Conservation (phyloP, 371 early-diverging fungal species). For the Scutellospora calospora region DNA sequence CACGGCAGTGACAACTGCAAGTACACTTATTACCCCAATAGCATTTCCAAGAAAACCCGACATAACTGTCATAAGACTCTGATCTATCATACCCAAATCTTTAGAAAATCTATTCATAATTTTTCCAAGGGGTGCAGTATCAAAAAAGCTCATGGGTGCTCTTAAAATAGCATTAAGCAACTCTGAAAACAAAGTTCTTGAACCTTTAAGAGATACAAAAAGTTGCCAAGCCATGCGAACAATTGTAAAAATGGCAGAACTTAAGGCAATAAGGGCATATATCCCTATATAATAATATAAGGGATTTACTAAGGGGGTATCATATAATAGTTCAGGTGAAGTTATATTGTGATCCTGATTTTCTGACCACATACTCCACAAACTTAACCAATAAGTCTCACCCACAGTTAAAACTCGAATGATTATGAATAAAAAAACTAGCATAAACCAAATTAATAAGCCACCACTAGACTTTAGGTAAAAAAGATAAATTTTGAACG, state of each 20-base stretch:
- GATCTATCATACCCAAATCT: slow-evolving; percentile 80
- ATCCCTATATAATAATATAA: slow-evolving; percentile 52
- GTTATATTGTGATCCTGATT: background rate
- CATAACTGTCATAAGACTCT: slow-evolving; percentile 54
- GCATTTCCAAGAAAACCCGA: slow-evolving; percentile 63
- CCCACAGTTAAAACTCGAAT: slow-evolving; percentile 60
- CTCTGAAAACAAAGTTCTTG: slow-evolving; percentile 63
- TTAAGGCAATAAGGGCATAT: slow-evolving; percentile 55
- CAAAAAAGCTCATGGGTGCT: slow-evolving; percentile 86
- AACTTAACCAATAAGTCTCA: slow-evolving; percentile 65
- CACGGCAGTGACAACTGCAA: slow-evolving; percentile 67
- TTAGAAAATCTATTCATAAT: slow-evolving; percentile 91
- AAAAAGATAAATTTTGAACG: slow-evolving; percentile 57
- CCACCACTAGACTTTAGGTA: slow-evolving; percentile 62
- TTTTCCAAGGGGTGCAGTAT: slow-evolving; percentile 91
- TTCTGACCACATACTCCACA: slow-evolving; percentile 61
- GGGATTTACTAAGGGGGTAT: slow-evolving; percentile 36
- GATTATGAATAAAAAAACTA: slow-evolving; percentile 54
- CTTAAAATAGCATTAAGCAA: slow-evolving; percentile 68
- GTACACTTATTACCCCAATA: slow-evolving; percentile 63
- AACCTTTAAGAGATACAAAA: slow-evolving; percentile 71
- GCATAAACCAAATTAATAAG: slow-evolving; percentile 58
- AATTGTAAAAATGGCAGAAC: slow-evolving; percentile 50
- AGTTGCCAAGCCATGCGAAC: slow-evolving; percentile 65
- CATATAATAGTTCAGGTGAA: slow-evolving; percentile 1